Evolutionary conservation across 345 rosid species (phyloP).

Genomic region (Leavenworthia alabamica): DNA sequence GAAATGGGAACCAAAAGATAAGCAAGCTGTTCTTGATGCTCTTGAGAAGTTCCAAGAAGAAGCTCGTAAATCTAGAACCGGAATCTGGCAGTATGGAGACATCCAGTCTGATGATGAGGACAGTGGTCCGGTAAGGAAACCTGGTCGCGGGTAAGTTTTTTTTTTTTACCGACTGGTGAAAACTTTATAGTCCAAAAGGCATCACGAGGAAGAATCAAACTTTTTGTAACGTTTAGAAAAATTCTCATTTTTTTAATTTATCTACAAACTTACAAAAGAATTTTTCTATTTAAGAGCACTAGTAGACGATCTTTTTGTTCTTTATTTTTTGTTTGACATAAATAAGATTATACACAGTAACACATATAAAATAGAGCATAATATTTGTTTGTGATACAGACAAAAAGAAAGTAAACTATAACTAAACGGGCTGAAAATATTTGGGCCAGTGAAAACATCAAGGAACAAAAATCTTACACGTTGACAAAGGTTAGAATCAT

Average conservation of each 20-base stretch:
- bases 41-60: conserved; percentile 76
- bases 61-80: conserved; percentile 60
- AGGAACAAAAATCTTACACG: too few relatives aligned
- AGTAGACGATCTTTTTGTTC: conserved; percentile 9
- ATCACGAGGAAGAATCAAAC: conserved; percentile 12
- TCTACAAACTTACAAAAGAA: not conserved
- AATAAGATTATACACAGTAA: conserved; percentile 14
- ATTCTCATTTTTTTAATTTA: not conserved
- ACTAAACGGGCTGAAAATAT: too few relatives aligned
- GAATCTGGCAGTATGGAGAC: conserved; percentile 95
- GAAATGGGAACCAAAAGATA: conserved; percentile 72
- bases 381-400: too few relatives aligned
- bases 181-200: conserved; percentile 16
- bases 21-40: conserved; percentile 52
- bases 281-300: conserved; percentile 14
- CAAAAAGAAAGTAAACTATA: too few relatives aligned
- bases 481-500: too few relatives aligned
- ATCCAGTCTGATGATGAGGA: conserved; percentile 93
- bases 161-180: too few relatives aligned
- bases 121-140: conserved; percentile 45
- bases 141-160: conserved; percentile 61
- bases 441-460: too few relatives aligned
- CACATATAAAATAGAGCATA: too few relatives aligned
- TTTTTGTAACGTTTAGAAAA: conserved; percentile 32
- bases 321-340: conserved; percentile 1